Evolutionary conservation across 352 stramenopile genomes (phyloP), one percentile per base, ranked within the genome.

Genomic region (Blastocystis sp.): DNA sequence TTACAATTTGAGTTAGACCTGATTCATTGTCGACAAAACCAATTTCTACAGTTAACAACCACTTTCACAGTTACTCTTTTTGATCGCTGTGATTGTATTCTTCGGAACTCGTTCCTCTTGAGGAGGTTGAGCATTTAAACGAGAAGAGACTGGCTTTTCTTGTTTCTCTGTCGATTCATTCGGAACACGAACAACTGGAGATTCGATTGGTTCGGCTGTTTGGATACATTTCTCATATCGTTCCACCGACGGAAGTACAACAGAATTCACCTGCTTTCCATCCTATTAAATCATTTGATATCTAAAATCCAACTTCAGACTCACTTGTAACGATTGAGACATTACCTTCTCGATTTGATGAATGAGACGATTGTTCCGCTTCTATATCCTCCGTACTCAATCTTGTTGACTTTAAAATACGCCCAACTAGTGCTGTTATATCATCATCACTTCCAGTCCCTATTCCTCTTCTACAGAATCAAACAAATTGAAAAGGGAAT

Each of bases 61-160:
- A 1, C 35, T 19, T 19, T 42, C 27, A 24, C 1, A 33, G 11
- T 22, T 42, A 84, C 73, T 62, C 53, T 84, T 84, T 30, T 84
- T 84, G 24, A 84, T 84, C 3, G 73, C 73, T 58, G 73, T 84
- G 13, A 84, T 84, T 11, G 73, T 68, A 37, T 70, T 70, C 64
- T 84, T 84, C 17, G 73, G 51, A 68, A n/a, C 6, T 1, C 5
- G 15, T 22, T 33, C 56, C 5, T 33, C 56, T n/a, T 33, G 35
- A 54, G 66, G 4, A 40, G 40, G 5, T 24, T 44, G 19, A 24
- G 66, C 17, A n/a, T 78, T 5, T 2, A 56, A 2, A 44, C 19
- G 37, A 3, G 24, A 44, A 7, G 62, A 9, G 7, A 44, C 7
- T 27, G 62, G 62, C 22, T 35, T 48, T 75, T 24, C 19, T 40